Evolutionary conservation across 805 yeast genomes (phyloP).

Genomic region (Yamadazyma ubonensis): DNA sequence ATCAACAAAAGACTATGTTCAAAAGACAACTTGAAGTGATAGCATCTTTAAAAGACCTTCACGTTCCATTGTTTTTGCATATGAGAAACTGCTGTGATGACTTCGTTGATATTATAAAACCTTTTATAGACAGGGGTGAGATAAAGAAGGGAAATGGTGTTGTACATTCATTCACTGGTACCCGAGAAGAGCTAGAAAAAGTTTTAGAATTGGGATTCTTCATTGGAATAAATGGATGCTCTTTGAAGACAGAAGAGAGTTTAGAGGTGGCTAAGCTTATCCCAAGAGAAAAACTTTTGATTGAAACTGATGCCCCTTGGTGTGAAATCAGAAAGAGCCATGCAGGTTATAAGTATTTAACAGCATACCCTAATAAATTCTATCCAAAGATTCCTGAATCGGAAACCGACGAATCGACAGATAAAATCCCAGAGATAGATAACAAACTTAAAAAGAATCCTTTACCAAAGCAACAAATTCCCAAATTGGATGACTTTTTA

Average conservation of each 20-base stretch:
- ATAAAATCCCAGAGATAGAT: too few relatives aligned
- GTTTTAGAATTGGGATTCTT: slow-evolving; percentile 60
- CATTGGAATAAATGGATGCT: slow-evolving; percentile 91
- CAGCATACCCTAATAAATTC: slow-evolving; percentile 53
- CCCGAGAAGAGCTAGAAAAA: slow-evolving; percentile 56
- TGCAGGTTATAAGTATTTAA: slow-evolving; percentile 61
- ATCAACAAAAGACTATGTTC: slow-evolving; percentile 67
- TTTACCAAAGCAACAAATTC: slow-evolving; percentile 19
- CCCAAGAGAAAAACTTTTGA: slow-evolving; percentile 69
- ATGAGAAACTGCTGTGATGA: slow-evolving; percentile 86
- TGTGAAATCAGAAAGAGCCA: slow-evolving; percentile 88
- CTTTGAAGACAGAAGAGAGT: slow-evolving; percentile 76
- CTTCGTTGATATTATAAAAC: slow-evolving; percentile 61
- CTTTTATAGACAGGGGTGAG: slow-evolving; percentile 52
- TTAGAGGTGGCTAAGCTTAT: slow-evolving; percentile 60
- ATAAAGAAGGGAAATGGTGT: slow-evolving; percentile 60
- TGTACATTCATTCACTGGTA: slow-evolving; percentile 94
- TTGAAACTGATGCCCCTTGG: slow-evolving; percentile 99
- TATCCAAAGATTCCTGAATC: slow-evolving; percentile 42
- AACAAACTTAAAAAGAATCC: slow-evolving; percentile 3
- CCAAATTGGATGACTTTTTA: slow-evolving; percentile 47
- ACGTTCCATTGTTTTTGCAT: slow-evolving; percentile 82
- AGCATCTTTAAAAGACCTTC: slow-evolving; percentile 35
- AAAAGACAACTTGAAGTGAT: slow-evolving; percentile 69
- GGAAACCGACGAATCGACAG: background rate